Evolutionary conservation across 345 rosid genomes (phyloP), one percentile per base, ranked within the genome.

Genomic region (Brassica nigra): DNA sequence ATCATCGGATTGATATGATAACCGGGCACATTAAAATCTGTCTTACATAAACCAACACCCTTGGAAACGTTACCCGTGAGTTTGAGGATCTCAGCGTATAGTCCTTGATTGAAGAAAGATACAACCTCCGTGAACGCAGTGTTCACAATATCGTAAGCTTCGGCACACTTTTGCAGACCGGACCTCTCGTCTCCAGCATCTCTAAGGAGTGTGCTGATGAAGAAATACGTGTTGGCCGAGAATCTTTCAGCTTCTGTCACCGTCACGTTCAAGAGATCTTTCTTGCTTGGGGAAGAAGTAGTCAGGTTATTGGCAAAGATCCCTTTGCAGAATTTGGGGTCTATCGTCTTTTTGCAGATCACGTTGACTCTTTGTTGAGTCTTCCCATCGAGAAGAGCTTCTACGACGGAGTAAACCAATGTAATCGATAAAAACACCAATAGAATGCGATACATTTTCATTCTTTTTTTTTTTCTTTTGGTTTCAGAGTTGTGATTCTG

Each of bases 191-290:
- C 76, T 64, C 83, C 80, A 3, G 72, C 80, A 39, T 80, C 44
- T 10, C 76, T 70, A 57, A 80, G 80, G 59, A 80, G 80, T 3
- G 66, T 63, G 55, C 68, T 55, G 72, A 80, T 70, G 83, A 70
- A 80, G 73, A 80, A 80, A 57, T 62, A 28, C 0, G 80, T 70
- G 11, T 70, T 75, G 4, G 59, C 72, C 0, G 78, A 55, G 68
- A 55, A 18, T n/a, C 54, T 75, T 55, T 70, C 63, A 29, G 76
- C 76, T 63, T 12, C 54, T 70, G 8, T 57, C 8, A 80, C 34
- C 7, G 83, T 80, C 72, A 64, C 68, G 67, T 80, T 80, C 76
- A 63, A 6, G 42, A 80, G 68, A 39, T 75, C 83, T 39, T 75
- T 75, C 42, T 54, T 64, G 76, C 73, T 64, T 69, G 76, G 76